phyloP scores from a whole-genome alignment of 2,329 filamentous ascomycete genomes.

The Chaetomium olivaceum region DNA sequence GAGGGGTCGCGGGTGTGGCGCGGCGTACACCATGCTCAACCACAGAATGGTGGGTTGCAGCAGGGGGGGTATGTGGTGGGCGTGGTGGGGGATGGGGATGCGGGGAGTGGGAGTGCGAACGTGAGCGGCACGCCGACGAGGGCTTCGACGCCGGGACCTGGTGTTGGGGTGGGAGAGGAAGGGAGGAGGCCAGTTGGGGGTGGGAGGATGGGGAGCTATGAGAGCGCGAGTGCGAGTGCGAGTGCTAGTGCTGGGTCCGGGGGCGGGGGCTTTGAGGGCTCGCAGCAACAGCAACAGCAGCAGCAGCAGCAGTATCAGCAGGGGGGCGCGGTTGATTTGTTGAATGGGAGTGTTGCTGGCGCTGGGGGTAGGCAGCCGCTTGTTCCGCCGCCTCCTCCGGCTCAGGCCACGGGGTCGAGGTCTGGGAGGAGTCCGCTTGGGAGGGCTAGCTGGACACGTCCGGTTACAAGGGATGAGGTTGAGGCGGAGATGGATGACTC shows the following conservation, averaged over 20 bases:
- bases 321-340: neutral
- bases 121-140: neutral
- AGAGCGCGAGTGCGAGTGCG: neutral
- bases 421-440: constrained; percentile 44
- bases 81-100: neutral
- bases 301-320: neutral
- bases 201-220: neutral
- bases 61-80: constrained; percentile 2
- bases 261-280: neutral
- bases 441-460: constrained; percentile 39
- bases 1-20: neutral
- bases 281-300: neutral
- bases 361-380: constrained; percentile 4
- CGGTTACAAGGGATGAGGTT: constrained; percentile 36
- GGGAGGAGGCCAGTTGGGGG: neutral
- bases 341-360: neutral
- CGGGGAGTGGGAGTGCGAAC: neutral
- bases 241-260: neutral
- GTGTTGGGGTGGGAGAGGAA: neutral
- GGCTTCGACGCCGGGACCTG: neutral
- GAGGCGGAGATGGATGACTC: constrained; percentile 37
- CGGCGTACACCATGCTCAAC: neutral
- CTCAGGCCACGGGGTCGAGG: constrained; percentile 13
- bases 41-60: neutral
- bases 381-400: constrained; percentile 2